Evolutionary conservation across 352 stramenopile genomes (phyloP).

Genomic region (Phytophthora sp.): DNA sequence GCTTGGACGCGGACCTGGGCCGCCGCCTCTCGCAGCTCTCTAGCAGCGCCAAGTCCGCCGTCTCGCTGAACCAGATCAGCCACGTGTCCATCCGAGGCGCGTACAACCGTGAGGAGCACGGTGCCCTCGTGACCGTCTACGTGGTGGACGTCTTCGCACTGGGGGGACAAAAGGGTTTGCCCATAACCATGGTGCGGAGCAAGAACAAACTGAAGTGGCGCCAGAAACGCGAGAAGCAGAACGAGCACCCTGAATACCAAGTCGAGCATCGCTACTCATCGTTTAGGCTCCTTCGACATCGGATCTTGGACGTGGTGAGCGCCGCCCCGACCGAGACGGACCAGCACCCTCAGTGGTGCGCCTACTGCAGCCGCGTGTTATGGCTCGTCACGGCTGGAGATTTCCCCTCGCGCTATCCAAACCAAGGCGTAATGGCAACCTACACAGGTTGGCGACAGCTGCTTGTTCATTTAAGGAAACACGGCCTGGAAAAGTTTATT

Average conservation of each 20-base stretch:
- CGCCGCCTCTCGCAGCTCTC: conserved; percentile 51
- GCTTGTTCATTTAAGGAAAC: conserved; percentile 32
- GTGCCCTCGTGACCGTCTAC: conserved; percentile 45
- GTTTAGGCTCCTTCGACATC: conserved; percentile 49
- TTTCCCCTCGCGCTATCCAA: conserved; percentile 55
- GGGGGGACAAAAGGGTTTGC: conserved; percentile 52
- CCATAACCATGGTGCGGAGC: conserved; percentile 8
- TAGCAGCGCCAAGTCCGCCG: conserved; percentile 49
- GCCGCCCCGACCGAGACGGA: conserved; percentile 14
- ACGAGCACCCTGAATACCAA: conserved; percentile 35
- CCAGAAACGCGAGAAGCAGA: conserved; percentile 9
- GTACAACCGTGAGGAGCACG: conserved; percentile 40
- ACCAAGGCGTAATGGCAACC: conserved; percentile 25
- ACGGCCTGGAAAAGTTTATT: conserved; percentile 45
- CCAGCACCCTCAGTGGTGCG: conserved; percentile 54
- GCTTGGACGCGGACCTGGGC: conserved; percentile 15
- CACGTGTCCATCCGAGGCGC: conserved; percentile 44
- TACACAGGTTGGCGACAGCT: conserved; percentile 30
- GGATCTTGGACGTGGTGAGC: conserved; percentile 32
- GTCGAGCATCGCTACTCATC: conserved; percentile 62
- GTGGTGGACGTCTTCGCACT: conserved; percentile 55
- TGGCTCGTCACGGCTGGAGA: conserved; percentile 44
- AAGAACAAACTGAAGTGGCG: conserved; percentile 1
- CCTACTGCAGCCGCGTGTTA: conserved; percentile 51
- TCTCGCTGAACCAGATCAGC: conserved; percentile 67